phyloP scores from a whole-genome alignment of 352 stramenopile genomes.

The Thalassiosira exigua region DNA sequence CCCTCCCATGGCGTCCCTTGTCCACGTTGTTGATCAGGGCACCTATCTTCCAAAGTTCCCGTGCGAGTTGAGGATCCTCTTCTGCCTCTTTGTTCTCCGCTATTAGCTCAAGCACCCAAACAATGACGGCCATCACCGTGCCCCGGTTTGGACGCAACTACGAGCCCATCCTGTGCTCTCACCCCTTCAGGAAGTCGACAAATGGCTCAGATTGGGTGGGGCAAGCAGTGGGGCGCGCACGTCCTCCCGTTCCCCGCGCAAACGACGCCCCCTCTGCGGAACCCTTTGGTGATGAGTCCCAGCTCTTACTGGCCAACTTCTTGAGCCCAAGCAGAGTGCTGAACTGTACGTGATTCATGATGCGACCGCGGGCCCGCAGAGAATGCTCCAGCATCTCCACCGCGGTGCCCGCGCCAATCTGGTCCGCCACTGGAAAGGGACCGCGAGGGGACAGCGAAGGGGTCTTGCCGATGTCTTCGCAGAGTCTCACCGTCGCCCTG shows the following conservation, averaged over 20 bases:
- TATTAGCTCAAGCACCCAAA: conserved; percentile 20
- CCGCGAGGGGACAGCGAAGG: conserved; percentile 6
- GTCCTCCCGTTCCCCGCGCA: background rate
- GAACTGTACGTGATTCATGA: too few relatives aligned
- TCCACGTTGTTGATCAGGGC: too few relatives aligned
- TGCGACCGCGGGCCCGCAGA: conserved; percentile 3
- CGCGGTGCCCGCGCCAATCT: conserved; percentile 37
- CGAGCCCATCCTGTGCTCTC: conserved; percentile 52
- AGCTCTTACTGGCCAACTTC: conserved; percentile 4
- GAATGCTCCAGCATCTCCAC: conserved; percentile 48
- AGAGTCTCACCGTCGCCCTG: background rate
- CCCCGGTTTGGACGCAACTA: conserved; percentile 29
- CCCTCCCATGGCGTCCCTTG: too few relatives aligned
- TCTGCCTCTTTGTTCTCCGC: too few relatives aligned
- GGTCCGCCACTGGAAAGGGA: conserved; percentile 14
- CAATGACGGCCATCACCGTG: conserved; percentile 29
- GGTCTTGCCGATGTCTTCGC: conserved; percentile 4
- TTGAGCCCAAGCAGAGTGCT: conserved; percentile 22
- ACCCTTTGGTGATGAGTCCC: conserved; percentile 32
- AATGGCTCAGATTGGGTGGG: conserved; percentile 51
- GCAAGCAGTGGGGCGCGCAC: conserved; percentile 10
- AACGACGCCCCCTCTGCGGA: conserved; percentile 3
- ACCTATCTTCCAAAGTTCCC: too few relatives aligned
- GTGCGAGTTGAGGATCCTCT: too few relatives aligned
- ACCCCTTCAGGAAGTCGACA: conserved; percentile 27